phyloP scores from a whole-genome alignment of 106 monocot species.

The Dendrobium officinale region DNA sequence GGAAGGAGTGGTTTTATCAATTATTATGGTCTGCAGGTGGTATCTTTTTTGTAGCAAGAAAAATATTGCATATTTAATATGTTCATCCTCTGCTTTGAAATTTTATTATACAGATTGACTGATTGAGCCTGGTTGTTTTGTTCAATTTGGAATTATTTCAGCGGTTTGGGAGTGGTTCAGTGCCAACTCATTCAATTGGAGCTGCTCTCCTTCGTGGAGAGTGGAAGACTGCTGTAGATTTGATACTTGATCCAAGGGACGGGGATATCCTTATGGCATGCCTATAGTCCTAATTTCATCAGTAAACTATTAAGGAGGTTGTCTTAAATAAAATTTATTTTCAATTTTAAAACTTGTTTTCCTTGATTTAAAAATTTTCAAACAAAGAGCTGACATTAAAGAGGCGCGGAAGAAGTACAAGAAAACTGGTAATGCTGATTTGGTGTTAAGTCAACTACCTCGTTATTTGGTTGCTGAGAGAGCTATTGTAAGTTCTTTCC shows the following conservation, averaged over 20 bases:
- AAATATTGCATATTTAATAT: background rate
- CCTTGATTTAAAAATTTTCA: slow-evolving; percentile 38
- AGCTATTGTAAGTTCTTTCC: slow-evolving; percentile 67
- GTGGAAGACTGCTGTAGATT: slow-evolving; percentile 65
- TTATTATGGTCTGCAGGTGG: slow-evolving; percentile 91
- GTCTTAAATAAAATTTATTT: background rate
- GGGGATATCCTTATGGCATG: slow-evolving; percentile 84
- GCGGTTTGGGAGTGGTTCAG: slow-evolving; percentile 99
- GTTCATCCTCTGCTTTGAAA: background rate
- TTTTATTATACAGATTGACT: background rate
- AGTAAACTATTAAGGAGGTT: slow-evolving; percentile 3
- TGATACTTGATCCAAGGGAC: slow-evolving; percentile 97
- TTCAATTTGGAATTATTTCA: slow-evolving; percentile 22
- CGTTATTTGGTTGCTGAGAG: slow-evolving; percentile 85
- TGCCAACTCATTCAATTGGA: slow-evolving; percentile 92
- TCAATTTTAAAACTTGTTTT: slow-evolving; percentile 12
- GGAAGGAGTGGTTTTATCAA: slow-evolving; percentile 87
- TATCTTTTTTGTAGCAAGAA: background rate
- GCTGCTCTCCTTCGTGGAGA: slow-evolving; percentile 89
- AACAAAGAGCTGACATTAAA: slow-evolving; percentile 59
- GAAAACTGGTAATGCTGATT: slow-evolving; percentile 69
- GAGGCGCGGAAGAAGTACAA: slow-evolving; percentile 63
- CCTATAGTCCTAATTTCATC: background rate
- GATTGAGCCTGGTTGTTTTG: background rate
- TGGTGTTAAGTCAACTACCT: slow-evolving; percentile 55